Conservation (phyloP, 2,329 filamentous ascomycete species). For the Botrytis deweyae region DNA sequence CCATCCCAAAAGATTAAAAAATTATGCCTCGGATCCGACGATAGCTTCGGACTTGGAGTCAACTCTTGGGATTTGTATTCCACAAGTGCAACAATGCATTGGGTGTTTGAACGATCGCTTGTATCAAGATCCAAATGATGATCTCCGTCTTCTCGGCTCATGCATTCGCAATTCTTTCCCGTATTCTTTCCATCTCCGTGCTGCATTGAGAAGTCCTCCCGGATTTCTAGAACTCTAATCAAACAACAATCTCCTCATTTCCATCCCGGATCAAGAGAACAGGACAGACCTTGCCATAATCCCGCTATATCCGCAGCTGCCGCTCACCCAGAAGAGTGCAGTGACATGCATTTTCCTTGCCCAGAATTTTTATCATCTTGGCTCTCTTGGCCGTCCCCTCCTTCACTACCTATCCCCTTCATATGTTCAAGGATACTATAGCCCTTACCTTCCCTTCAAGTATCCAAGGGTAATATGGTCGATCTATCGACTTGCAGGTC, state of each 20-base stretch:
- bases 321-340: neutral
- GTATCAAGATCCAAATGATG: conserved; percentile 9
- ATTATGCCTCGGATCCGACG: neutral
- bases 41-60: neutral
- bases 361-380: neutral
- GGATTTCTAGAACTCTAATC: conserved; percentile 1
- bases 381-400: neutral
- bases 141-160: conserved; percentile 8
- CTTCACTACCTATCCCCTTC: neutral
- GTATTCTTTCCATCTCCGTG: conserved; percentile 8
- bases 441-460: neutral
- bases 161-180: neutral
- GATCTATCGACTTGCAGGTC: neutral
- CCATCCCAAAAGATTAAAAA: neutral
- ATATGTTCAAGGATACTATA: neutral
- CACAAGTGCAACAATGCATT: neutral
- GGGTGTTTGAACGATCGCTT: neutral
- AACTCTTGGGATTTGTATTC: neutral
- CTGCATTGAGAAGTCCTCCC: conserved; percentile 8
- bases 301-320: conserved; percentile 1
- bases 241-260: conserved; percentile 11
- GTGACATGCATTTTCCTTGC: conserved; percentile 6
- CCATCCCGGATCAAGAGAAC: neutral
- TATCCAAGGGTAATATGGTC: neutral
- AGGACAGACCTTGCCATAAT: neutral